Conservation (phyloP, 371 early-diverging fungal genomes). For the Apophysomyces elegans region DNA sequence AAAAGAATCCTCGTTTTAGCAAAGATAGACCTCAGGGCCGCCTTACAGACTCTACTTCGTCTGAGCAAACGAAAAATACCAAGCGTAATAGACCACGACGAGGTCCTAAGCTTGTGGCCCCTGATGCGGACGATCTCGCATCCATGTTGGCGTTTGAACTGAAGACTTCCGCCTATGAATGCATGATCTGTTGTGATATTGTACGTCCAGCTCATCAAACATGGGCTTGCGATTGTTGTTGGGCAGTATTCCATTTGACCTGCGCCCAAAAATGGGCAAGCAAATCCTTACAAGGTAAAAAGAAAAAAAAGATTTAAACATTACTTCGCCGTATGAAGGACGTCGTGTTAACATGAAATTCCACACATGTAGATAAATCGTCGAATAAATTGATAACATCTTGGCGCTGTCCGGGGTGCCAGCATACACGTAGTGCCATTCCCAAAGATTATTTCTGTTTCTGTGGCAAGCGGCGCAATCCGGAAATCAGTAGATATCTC, state of each 20-base stretch:
- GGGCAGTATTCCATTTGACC: constrained; percentile 86
- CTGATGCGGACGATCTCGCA: constrained; percentile 57
- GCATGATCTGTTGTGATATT: constrained; percentile 93
- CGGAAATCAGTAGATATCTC: constrained; percentile 61
- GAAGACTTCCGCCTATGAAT: constrained; percentile 77
- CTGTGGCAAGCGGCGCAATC: constrained; percentile 82
- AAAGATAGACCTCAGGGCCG: constrained; percentile 49
- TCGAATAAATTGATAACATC: constrained; percentile 38
- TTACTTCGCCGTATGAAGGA: not conserved
- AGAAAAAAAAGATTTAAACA: not conserved
- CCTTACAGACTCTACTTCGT: constrained; percentile 27
- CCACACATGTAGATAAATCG: constrained; percentile 22
- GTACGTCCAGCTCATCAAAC: constrained; percentile 69
- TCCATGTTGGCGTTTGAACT: constrained; percentile 67
- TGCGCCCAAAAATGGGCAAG: constrained; percentile 81
- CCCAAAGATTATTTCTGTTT: constrained; percentile 85
- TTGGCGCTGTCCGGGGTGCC: constrained; percentile 97
- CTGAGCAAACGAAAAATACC: constrained; percentile 10
- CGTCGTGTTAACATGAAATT: no score
- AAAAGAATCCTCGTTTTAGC: constrained; percentile 15
- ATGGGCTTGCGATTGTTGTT: constrained; percentile 90
- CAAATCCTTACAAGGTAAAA: constrained; percentile 62
- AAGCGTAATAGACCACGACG: constrained; percentile 5
- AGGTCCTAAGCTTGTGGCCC: constrained; percentile 9
- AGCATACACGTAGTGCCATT: constrained; percentile 64